A percentile compares a stretch with the other conserved stretches of the same genome.
phyloP scores from a whole-genome alignment of 306 rosid genomes.

The Trifolium pratense region DNA sequence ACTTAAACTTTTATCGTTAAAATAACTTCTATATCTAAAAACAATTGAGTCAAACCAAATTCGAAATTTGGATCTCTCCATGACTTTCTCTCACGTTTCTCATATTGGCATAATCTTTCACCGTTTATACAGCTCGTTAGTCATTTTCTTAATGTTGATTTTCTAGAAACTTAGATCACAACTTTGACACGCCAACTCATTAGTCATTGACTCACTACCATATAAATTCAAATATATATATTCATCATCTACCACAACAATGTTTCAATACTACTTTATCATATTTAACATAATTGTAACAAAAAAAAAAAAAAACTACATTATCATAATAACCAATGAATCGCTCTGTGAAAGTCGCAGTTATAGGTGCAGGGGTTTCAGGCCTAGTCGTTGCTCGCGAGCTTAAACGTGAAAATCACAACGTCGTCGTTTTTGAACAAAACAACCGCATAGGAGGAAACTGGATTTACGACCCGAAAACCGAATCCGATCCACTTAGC shows the following conservation, averaged over 20 bases:
- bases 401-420: constrained; percentile 38
- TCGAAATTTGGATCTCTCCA: no score
- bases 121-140: no score
- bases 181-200: background rate
- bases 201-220: background rate
- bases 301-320: no score
- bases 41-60: no score
- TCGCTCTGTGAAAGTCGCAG: constrained; percentile 39
- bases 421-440: constrained; percentile 44
- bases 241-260: background rate
- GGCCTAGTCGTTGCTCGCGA: constrained; percentile 45
- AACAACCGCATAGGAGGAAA: constrained; percentile 40
- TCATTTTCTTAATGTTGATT: no score
- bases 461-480: constrained; percentile 44
- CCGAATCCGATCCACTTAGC: constrained; percentile 43
- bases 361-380: constrained; percentile 46
- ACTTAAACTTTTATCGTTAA: no score
- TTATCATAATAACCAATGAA: background rate
- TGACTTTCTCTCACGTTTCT: no score
- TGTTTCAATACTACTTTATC: background rate
- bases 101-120: no score
- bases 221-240: no score
- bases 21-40: no score
- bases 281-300: no score
- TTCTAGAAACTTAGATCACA: background rate